phyloP scores from a whole-genome alignment of 176 grass and related monocot species.

The Rhynchospora pubera region DNA sequence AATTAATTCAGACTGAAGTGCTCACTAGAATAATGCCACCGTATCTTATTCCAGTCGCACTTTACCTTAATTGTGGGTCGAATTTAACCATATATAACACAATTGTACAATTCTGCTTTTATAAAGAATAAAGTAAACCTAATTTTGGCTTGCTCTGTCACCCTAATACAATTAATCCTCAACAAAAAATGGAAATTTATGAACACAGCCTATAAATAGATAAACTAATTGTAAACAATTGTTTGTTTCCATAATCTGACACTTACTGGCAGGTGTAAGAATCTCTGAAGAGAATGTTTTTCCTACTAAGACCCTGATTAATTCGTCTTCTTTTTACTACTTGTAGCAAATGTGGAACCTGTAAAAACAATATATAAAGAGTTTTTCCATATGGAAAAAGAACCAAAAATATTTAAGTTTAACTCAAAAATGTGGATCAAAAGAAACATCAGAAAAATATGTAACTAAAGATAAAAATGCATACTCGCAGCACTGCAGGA shows the following conservation, averaged over 20 bases:
- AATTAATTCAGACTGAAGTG: background rate
- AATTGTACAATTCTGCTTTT: too few relatives aligned
- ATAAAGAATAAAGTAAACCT: too few relatives aligned
- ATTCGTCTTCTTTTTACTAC: constrained; percentile 73
- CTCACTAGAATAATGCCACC: background rate
- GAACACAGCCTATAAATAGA: background rate
- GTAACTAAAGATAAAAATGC: background rate
- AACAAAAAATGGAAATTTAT: background rate
- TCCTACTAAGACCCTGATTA: constrained; percentile 66
- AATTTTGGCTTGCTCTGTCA: background rate
- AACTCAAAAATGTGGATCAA: background rate
- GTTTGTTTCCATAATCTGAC: background rate
- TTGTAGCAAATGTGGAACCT: constrained; percentile 86
- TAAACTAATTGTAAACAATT: background rate
- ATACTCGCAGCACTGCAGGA: constrained; percentile 81
- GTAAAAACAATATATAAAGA: constrained; percentile 19
- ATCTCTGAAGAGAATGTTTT: constrained; percentile 82
- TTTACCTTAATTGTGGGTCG: background rate
- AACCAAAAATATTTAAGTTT: background rate
- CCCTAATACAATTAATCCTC: background rate
- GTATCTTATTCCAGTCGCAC: background rate
- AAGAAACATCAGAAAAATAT: background rate
- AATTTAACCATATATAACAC: background rate
- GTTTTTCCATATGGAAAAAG: background rate
- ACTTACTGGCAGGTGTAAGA: constrained; percentile 94